Evolutionary conservation across 192 early-diverging fungal species (phyloP), one percentile per base, ranked within the genome.

Genomic region (Coemansia sp.): DNA sequence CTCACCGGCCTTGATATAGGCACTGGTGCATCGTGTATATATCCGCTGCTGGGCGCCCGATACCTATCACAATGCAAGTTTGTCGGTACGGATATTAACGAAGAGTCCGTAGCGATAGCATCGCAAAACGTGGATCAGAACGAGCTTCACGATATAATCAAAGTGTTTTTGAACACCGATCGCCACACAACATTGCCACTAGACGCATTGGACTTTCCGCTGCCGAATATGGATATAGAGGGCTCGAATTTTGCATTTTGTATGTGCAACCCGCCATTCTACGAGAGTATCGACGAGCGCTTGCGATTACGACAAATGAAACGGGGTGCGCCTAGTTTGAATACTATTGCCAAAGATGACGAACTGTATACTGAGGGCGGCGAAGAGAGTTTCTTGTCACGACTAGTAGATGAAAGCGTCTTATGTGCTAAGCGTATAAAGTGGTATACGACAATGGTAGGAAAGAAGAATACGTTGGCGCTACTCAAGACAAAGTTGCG

Each of bases 221-320:
- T 79, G 13, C 27, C 64, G 1, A 34, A 76, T 3, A 33, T 68
- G 11, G 65, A 78, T 33, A 67, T 40, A 1, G 69, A 71, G 22
- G 73, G 64, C 22, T 50, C 58, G 66, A 68, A 39, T 27, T 73
- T 88, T 66, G 62, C 84, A 29, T 96, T 97, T 64, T 88, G 87
- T 43, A 94, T 97, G 92, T 96, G 94, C 76, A 97, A 97, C 69
- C 95, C 95, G 38, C 95, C 95, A 38, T 97, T 96, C 69, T 97
- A 93, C 67, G 80, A 69, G 11, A 86, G 80, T 66, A 66, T 70
- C 7, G 79, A 83, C 22, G 90, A 95, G 41, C 87, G 90, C 12
- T 65, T 84, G 22, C 72, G 72, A 13, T 78, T 88, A 2, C 58
- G 78, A 1, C 66, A 76, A 1, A 66, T 50, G n/a, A 97, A 97